phyloP scores from a whole-genome alignment of 805 yeast species.

The Teunomyces stri region DNA sequence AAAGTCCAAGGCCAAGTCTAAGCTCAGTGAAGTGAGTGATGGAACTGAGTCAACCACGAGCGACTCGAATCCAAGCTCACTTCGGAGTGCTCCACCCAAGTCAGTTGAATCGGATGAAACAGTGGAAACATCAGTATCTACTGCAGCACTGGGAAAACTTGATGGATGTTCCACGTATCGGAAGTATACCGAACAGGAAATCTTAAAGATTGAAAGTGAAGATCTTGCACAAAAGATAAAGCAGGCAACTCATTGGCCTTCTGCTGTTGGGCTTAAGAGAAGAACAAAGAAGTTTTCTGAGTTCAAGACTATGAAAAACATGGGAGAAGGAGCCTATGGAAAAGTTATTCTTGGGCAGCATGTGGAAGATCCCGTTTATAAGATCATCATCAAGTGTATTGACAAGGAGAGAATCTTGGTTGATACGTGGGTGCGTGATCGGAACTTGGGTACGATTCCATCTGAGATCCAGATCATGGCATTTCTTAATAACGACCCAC shows the following conservation, averaged over 20 bases:
- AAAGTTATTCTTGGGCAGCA: conserved; percentile 80
- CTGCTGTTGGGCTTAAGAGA: conserved; percentile 58
- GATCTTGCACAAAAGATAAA: conserved; percentile 35
- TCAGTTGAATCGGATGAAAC: neutral
- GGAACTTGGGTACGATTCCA: conserved; percentile 88
- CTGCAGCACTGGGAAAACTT: neutral
- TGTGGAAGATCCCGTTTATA: conserved; percentile 57
- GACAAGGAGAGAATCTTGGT: conserved; percentile 90
- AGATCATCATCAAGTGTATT: conserved; percentile 81
- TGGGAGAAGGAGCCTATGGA: conserved; percentile 98
- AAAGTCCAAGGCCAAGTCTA: conserved; percentile 2
- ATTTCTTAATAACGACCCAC: conserved; percentile 71
- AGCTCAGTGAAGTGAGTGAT: neutral
- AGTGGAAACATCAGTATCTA: neutral
- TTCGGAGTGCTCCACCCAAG: neutral
- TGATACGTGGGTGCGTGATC: conserved; percentile 96
- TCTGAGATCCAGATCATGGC: conserved; percentile 95
- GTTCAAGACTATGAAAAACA: conserved; percentile 64
- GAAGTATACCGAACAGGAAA: conserved; percentile 39
- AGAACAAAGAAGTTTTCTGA: conserved; percentile 71
- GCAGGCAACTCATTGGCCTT: conserved; percentile 47
- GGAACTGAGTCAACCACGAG: neutral
- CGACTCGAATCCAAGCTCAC: neutral
- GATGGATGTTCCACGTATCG: conserved; percentile 12
- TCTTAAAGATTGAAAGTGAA: conserved; percentile 46